Evolutionary conservation across 768 basidiomycete genomes (phyloP).

Genomic region (Coprinopsis strossmayeri): DNA sequence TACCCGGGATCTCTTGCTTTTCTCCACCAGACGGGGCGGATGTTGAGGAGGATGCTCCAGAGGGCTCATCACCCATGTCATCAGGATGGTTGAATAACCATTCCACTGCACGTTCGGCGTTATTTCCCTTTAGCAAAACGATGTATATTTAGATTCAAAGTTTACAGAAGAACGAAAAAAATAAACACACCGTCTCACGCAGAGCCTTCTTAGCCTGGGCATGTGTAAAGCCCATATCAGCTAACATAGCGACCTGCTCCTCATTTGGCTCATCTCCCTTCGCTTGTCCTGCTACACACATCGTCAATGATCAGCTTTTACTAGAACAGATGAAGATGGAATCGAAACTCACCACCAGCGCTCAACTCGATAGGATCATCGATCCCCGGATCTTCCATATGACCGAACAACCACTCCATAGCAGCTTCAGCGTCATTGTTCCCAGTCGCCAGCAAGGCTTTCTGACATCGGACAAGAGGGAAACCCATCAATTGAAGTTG

Average conservation of each 20-base stretch:
- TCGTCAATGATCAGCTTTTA: no score
- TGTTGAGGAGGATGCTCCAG: no score
- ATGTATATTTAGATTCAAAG: no score
- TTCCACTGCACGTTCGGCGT: constrained; percentile 84
- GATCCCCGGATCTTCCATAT: constrained; percentile 90
- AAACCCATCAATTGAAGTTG: constrained; percentile 91
- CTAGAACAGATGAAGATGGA: no score
- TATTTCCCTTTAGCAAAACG: constrained; percentile 46
- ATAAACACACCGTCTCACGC: constrained; percentile 64
- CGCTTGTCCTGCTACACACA: no score
- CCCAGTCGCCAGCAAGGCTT: constrained; percentile 86
- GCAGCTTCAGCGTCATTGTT: constrained; percentile 70
- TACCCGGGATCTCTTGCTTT: no score
- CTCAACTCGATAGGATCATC: constrained; percentile 58
- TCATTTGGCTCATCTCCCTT: no score
- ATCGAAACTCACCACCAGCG: neutral
- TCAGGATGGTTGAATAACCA: constrained; percentile 96
- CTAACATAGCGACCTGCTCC: constrained; percentile 68
- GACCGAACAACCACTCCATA: constrained; percentile 93
- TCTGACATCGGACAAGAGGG: constrained; percentile 77
- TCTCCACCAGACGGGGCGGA: no score
- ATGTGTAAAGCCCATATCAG: constrained; percentile 88
- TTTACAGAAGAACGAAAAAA: no score
- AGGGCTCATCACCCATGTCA: constrained; percentile 66
- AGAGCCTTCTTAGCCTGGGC: constrained; percentile 85